phyloP scores from a whole-genome alignment of 2,329 filamentous ascomycete species.

The Geosmithia flava region DNA sequence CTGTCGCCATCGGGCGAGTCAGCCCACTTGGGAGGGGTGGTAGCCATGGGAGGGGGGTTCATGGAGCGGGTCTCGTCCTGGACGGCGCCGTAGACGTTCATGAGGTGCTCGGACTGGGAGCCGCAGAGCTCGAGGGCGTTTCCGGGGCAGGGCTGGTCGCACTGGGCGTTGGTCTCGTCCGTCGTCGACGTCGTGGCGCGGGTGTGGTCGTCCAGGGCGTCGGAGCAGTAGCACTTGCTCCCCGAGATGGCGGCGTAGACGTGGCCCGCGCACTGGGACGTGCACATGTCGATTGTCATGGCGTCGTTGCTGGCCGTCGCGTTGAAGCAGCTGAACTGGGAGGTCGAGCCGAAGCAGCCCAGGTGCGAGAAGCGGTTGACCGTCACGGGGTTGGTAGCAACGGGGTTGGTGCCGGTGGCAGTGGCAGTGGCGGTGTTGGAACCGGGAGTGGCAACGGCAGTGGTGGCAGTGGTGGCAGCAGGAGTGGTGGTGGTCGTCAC shows the following conservation, averaged over 20 bases:
- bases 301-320: constrained; percentile 11
- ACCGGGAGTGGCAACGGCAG: not conserved
- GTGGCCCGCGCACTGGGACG: constrained; percentile 19
- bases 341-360: constrained; percentile 28
- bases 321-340: constrained; percentile 21
- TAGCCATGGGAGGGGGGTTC: constrained; percentile 18
- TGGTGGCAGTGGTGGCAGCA: not conserved
- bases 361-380: constrained; percentile 20
- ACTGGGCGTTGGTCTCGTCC: constrained; percentile 12
- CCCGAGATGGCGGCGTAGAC: constrained; percentile 26
- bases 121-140: constrained; percentile 27
- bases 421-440: not conserved
- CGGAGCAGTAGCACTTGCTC: constrained; percentile 32
- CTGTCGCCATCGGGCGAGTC: not conserved
- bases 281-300: constrained; percentile 28
- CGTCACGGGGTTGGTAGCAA: constrained; percentile 15
- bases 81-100: constrained; percentile 30
- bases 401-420: constrained; percentile 2
- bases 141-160: constrained; percentile 27
- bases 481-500: constrained; percentile 2
- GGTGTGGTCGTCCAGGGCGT: constrained; percentile 24
- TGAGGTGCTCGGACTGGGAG: constrained; percentile 18
- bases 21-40: not conserved
- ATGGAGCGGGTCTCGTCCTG: constrained; percentile 11
- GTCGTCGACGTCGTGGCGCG: constrained; percentile 18